Percentiles rank a stretch among this genome's conserved stretches.
Evolutionary conservation across 2,329 filamentous ascomycete genomes (phyloP).

Genomic region (Xylaria multiplex): DNA sequence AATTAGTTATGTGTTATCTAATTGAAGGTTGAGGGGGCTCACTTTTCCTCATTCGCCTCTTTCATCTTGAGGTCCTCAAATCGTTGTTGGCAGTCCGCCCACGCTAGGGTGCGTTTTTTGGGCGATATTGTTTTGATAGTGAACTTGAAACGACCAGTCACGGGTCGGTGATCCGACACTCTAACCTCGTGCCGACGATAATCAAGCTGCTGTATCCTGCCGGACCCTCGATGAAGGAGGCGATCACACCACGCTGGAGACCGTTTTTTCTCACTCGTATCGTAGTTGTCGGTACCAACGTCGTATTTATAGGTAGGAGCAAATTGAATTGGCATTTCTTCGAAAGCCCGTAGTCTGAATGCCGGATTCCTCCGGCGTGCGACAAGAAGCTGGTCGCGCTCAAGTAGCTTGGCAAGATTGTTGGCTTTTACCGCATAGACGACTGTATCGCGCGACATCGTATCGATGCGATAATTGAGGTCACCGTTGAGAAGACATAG

Average conservation of each 20-base stretch:
- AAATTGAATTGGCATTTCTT: slow-evolving; percentile 90
- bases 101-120: slow-evolving; percentile 70
- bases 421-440: slow-evolving; percentile 83
- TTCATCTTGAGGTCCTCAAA: slow-evolving; percentile 78
- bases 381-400: slow-evolving; percentile 91
- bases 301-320: slow-evolving; percentile 99
- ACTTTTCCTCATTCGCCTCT: slow-evolving; percentile 81
- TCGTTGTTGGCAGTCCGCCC: slow-evolving; percentile 77
- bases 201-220: slow-evolving; percentile 85
- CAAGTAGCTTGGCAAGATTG: slow-evolving; percentile 86
- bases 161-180: slow-evolving; percentile 91
- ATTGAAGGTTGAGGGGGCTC: slow-evolving; percentile 53
- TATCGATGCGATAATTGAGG: slow-evolving; percentile 97
- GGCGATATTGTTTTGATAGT: slow-evolving; percentile 83
- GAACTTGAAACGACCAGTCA: slow-evolving; percentile 85
- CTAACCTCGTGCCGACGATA: slow-evolving; percentile 90
- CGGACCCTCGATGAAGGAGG: slow-evolving; percentile 83
- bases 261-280: slow-evolving; percentile 92
- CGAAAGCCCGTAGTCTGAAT: slow-evolving; percentile 88
- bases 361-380: slow-evolving; percentile 88
- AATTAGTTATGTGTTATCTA: slow-evolving; percentile 40
- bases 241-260: slow-evolving; percentile 97
- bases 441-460: slow-evolving; percentile 93
- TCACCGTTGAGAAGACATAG: slow-evolving; percentile 97
- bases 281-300: slow-evolving; percentile 92